Conservation (phyloP, 768 basidiomycete species). For the Pulveroboletus sp. region DNA sequence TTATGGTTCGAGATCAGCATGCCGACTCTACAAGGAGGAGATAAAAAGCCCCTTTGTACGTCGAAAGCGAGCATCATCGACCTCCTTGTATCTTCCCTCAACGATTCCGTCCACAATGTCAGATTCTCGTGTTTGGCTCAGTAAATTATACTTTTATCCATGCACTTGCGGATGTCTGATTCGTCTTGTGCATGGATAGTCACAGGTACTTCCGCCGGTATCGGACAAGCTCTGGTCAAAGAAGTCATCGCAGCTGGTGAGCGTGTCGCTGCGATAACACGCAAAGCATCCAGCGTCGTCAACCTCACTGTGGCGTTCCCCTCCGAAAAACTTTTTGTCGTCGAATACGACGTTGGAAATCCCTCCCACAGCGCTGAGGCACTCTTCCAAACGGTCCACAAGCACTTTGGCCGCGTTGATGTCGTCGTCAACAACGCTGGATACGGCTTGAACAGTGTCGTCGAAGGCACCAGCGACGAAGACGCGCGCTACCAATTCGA, state of each 20-base stretch:
- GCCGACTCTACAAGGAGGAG: not conserved
- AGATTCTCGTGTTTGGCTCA: constrained; percentile 22
- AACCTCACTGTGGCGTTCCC: constrained; percentile 14
- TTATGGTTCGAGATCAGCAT: no score
- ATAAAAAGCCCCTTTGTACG: constrained; percentile 8
- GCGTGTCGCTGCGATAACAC: constrained; percentile 27
- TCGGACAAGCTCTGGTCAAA: constrained; percentile 33
- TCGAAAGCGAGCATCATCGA: not conserved
- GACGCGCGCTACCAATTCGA: constrained; percentile 29
- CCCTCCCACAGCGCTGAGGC: constrained; percentile 10
- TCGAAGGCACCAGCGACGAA: constrained; percentile 25
- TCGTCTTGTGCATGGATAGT: constrained; percentile 21
- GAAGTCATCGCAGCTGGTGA: constrained; percentile 26
- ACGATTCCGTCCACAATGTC: constrained; percentile 10
- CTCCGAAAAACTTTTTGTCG: constrained; percentile 23
- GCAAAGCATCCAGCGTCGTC: constrained; percentile 20
- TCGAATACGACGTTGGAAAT: constrained; percentile 31
- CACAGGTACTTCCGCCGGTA: constrained; percentile 39
- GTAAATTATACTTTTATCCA: constrained; percentile 3
- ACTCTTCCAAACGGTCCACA: constrained; percentile 21
- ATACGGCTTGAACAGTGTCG: constrained; percentile 20
- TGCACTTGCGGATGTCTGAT: not conserved
- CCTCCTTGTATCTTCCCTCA: not conserved
- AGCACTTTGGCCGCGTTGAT: constrained; percentile 31
- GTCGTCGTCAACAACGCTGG: constrained; percentile 35